Evolutionary conservation across 1,139 yeast genomes (phyloP).

Genomic region (Magnusiomyces fungicola): DNA sequence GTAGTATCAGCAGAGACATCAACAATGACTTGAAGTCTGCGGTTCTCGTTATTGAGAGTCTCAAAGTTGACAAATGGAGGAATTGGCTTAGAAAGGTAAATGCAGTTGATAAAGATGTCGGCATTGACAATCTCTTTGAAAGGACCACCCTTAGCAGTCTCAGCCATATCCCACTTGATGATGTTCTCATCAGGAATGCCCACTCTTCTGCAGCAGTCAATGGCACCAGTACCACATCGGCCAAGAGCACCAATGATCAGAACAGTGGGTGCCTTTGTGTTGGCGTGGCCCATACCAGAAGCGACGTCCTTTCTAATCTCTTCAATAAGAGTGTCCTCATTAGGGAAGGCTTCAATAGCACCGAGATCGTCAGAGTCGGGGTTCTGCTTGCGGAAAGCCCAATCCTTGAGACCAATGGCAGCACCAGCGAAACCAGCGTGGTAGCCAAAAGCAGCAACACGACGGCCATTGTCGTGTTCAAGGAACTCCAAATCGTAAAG

Average conservation of each 20-base stretch:
- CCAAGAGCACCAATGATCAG: constrained; percentile 96
- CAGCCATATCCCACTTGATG: constrained; percentile 92
- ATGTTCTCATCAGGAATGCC: constrained; percentile 86
- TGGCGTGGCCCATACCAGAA: constrained; percentile 51
- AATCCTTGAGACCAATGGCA: constrained; percentile 86
- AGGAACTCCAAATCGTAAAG: constrained; percentile 91
- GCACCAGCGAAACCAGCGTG: constrained; percentile 99
- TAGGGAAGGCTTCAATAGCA: constrained; percentile 74
- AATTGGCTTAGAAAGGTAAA: constrained; percentile 86
- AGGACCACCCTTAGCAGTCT: constrained; percentile 96
- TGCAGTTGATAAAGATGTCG: constrained; percentile 91
- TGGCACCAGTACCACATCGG: constrained; percentile 98
- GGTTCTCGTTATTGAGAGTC: constrained; percentile 50
- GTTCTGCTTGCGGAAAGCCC: constrained; percentile 85
- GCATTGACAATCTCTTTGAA: constrained; percentile 80
- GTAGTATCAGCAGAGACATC: constrained; percentile 99
- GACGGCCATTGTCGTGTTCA: constrained; percentile 89
- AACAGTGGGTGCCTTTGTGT: constrained; percentile 66
- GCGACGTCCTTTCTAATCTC: constrained; percentile 60
- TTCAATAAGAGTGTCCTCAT: constrained; percentile 62
- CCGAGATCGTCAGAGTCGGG: constrained; percentile 51
- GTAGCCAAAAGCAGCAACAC: constrained; percentile 98
- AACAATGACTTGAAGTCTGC: constrained; percentile 85
- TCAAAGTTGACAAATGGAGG: constrained; percentile 80
- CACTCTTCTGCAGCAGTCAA: constrained; percentile 68